Evolutionary conservation across 176 grass and related monocot genomes (phyloP), one percentile per base, ranked within the genome.

Genomic region (Bothriochloa decipiens): DNA sequence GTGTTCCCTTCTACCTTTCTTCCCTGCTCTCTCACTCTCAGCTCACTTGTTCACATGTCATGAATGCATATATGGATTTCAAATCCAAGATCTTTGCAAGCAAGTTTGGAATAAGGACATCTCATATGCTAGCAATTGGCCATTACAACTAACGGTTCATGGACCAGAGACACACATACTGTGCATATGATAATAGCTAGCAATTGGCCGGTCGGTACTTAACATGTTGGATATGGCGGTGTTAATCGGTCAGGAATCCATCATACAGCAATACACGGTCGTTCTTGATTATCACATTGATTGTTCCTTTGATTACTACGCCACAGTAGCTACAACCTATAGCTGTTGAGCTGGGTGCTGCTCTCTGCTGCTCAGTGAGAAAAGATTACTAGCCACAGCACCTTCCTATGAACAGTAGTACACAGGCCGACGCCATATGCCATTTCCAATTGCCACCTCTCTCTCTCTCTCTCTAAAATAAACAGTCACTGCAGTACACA

Each of bases 241-340:
- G 81, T 73, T 81, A 76, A 74, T 82, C 20, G 68, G 74, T 69
- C 72, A 72, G 17, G 55, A 69, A 92, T 81, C 76, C 74, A 70
- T 41, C 50, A 41, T 85, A 58, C 87, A 85, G 81, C 92, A 82
- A 89, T 42, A 76, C 50, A 81, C 46, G 12, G 12, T 29, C 5
- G 6, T 28, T 47, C 62, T 80, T 57, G 74, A 76, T 79, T 58
- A 58, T 5, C 13, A 49, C 53, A 58, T 58, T n/a, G 7, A 58
- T 58, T 58, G 20, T 58, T n/a, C 20, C 39, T 40, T 8, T n/a
- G 16, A 65, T 64, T 32, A 20, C 15, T 9, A 3, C 11, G 23
- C 41, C 3, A 17, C 6, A 78, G 60, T 22, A 33, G 47, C 15
- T 52, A 2, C 1, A 55, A 9, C 14, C 53, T 17, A 17, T 36